These are phyloP conservation scores for Cercophora samala DNA, from an alignment of 495 filamentous ascomycete genomes.

Conservation along the genomic window DNA sequence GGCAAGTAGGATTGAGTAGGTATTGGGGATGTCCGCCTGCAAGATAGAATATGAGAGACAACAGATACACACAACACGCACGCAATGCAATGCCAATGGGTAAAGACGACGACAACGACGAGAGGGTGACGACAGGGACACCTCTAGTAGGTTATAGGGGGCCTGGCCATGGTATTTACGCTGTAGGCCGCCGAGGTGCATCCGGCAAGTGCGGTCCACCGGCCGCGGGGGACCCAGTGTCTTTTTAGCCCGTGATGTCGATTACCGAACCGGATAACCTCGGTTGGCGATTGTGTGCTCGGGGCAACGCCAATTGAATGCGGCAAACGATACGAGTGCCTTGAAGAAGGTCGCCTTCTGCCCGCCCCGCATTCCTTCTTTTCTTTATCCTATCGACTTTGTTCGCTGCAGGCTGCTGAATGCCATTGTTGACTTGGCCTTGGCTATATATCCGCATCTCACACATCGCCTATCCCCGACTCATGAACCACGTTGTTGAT, in stretches of 20 bases:
- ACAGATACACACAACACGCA: neutral
- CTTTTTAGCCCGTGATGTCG: slow-evolving; percentile 20
- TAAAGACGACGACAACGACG: neutral
- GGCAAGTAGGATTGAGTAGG: slow-evolving; percentile 5
- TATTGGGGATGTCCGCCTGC: neutral
- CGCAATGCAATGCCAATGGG: neutral
- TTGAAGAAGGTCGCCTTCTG: neutral
- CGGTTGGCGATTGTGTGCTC: slow-evolving; percentile 16
- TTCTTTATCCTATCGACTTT: neutral
- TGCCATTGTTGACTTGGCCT: neutral
- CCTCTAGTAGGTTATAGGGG: neutral
- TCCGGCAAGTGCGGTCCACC: slow-evolving; percentile 8
- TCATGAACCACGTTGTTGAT: neutral
- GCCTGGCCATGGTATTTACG: slow-evolving; percentile 4
- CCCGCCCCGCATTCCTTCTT: neutral
- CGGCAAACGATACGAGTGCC: slow-evolving; percentile 8
- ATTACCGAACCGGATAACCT: slow-evolving; percentile 22
- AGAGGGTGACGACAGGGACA: slow-evolving; percentile 14
- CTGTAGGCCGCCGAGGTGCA: slow-evolving; percentile 7
- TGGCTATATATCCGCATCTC: neutral
- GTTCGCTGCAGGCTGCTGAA: neutral
- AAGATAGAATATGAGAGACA: neutral
- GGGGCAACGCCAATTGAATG: slow-evolving; percentile 16
- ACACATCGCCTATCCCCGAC: neutral
- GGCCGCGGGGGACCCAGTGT: slow-evolving; percentile 3